Evolutionary conservation across 495 filamentous ascomycete species (phyloP).

Genomic region (Melanomma pulvis-pyrius): DNA sequence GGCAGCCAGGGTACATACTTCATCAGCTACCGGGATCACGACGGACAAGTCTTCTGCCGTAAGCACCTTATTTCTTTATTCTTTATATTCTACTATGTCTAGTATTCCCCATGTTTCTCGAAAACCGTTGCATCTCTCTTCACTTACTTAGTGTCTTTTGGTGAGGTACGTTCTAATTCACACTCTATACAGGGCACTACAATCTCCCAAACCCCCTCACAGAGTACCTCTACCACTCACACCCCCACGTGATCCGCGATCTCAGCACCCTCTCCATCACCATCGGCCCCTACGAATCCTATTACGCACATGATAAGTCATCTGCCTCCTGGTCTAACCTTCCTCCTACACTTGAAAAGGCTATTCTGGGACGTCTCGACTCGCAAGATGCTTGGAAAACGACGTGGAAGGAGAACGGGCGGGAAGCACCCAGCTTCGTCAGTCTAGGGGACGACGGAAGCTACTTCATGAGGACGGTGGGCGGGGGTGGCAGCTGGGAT

Average conservation of each 20-base stretch:
- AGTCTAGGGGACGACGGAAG: conserved; percentile 32
- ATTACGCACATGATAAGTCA: conserved; percentile 30
- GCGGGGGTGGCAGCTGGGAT: conserved; percentile 35
- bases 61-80: conserved; percentile 6
- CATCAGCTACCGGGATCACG: conserved; percentile 28
- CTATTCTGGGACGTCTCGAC: conserved; percentile 10
- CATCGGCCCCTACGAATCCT: conserved; percentile 37
- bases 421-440: conserved; percentile 32
- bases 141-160: neutral
- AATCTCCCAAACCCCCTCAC: conserved; percentile 36
- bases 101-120: neutral
- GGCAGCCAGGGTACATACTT: conserved; percentile 31
- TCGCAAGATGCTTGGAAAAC: conserved; percentile 21
- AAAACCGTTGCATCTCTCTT: neutral
- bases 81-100: neutral
- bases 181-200: conserved; percentile 28
- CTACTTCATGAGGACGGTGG: conserved; percentile 35
- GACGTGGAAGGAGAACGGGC: conserved; percentile 25
- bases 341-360: conserved; percentile 32
- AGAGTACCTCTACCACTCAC: conserved; percentile 33
- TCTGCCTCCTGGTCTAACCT: conserved; percentile 31
- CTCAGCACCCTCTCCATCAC: conserved; percentile 31
- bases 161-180: neutral
- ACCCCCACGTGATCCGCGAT: conserved; percentile 28
- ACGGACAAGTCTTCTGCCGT: conserved; percentile 31